Evolutionary conservation across 164 flowering plant species (phyloP).

Genomic region (Magnolia changhungtana): DNA sequence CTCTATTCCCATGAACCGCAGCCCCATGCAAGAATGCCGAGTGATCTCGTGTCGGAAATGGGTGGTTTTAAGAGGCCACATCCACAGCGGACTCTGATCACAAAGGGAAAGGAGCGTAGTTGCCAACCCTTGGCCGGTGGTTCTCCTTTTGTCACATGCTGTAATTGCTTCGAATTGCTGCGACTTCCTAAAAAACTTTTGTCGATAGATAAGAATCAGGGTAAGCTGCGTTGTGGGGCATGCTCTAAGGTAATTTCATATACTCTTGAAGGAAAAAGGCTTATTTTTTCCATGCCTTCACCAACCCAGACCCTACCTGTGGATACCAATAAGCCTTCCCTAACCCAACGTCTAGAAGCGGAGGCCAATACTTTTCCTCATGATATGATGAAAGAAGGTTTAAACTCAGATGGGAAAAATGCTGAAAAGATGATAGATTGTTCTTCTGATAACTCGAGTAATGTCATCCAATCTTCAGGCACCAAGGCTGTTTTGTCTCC

Average conservation of each 20-base stretch:
- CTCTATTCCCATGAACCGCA: slow-evolving; percentile 26
- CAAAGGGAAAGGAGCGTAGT: slow-evolving; percentile 23
- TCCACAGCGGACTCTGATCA: slow-evolving; percentile 29
- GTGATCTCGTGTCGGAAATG: slow-evolving; percentile 36
- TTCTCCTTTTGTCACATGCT: slow-evolving; percentile 73
- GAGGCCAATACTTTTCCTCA: slow-evolving; percentile 16
- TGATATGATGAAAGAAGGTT: slow-evolving; percentile 22
- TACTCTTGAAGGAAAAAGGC: slow-evolving; percentile 33
- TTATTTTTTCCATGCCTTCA: slow-evolving; percentile 29
- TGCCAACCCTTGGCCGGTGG: slow-evolving; percentile 67
- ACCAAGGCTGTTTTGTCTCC: slow-evolving; percentile 15
- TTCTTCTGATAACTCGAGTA: slow-evolving; percentile 31
- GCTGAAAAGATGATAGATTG: slow-evolving; percentile 19
- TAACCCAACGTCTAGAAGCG: slow-evolving; percentile 8
- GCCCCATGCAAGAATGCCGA: slow-evolving; percentile 38
- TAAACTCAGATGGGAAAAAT: slow-evolving; percentile 15
- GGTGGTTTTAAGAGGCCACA: slow-evolving; percentile 31
- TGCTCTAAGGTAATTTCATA: slow-evolving; percentile 53
- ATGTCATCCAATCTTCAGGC: slow-evolving; percentile 31
- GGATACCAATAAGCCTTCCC: slow-evolving; percentile 10
- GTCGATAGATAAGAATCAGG: slow-evolving; percentile 23
- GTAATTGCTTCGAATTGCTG: slow-evolving; percentile 66
- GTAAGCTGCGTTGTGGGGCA: slow-evolving; percentile 62
- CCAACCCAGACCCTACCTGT: slow-evolving; percentile 8
- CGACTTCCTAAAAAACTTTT: slow-evolving; percentile 47